Conservation (phyloP, 192 early-diverging fungal genomes). For the Thoreauomyces humboldtii region DNA sequence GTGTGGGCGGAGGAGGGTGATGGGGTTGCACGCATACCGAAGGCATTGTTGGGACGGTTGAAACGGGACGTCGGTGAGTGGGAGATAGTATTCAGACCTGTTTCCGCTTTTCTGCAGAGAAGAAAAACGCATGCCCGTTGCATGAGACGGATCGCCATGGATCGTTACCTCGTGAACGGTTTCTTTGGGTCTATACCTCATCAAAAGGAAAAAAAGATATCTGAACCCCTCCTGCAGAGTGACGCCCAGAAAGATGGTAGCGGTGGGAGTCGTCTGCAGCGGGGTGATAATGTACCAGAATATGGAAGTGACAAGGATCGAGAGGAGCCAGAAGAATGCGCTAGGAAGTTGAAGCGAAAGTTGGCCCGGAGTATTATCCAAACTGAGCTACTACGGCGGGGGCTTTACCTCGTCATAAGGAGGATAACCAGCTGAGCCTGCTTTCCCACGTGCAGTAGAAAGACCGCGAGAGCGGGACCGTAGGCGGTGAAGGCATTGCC, state of each 20-base stretch:
- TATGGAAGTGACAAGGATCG: constrained; percentile 67
- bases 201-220: constrained; percentile 58
- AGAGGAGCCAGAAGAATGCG: constrained; percentile 81
- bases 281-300: constrained; percentile 60
- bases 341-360: constrained; percentile 33
- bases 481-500: constrained; percentile 71
- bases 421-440: constrained; percentile 71
- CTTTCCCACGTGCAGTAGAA: constrained; percentile 65
- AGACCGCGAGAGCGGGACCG: constrained; percentile 69
- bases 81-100: constrained; percentile 60
- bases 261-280: constrained; percentile 36
- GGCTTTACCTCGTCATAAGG: constrained; percentile 65
- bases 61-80: constrained; percentile 62
- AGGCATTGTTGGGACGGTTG: constrained; percentile 61
- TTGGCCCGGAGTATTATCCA: no score
- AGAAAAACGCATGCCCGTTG: no score
- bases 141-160: background rate
- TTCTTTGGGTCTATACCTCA: constrained; percentile 19
- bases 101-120: constrained; percentile 61
- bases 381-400: no score
- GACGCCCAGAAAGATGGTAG: constrained; percentile 60
- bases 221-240: constrained; percentile 69
- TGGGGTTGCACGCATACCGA: constrained; percentile 53
- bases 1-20: background rate
- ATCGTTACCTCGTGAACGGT: background rate